phyloP scores from a whole-genome alignment of 2,329 filamentous ascomycete species.

The Fusarium sp. region DNA sequence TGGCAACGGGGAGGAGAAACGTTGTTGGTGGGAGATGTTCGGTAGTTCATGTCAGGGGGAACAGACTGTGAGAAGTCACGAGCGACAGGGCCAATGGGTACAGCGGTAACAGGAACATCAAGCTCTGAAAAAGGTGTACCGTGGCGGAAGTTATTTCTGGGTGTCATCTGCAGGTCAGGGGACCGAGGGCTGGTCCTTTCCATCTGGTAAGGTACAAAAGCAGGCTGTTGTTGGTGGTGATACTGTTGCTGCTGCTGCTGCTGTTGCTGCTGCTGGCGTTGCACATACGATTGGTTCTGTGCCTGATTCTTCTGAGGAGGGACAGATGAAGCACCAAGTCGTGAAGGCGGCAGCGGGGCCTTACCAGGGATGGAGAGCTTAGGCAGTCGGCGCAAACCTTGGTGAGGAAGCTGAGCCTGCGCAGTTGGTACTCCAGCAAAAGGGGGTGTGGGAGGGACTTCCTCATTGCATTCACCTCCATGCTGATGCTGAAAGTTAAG shows the following conservation, averaged over 20 bases:
- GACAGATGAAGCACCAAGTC: conserved; percentile 45
- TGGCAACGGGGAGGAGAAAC: conserved; percentile 58
- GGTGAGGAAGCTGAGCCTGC: conserved; percentile 59
- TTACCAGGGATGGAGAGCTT: conserved; percentile 69
- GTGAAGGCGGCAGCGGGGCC: conserved; percentile 44
- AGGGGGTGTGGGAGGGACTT: conserved; percentile 76
- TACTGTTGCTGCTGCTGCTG: conserved; percentile 13
- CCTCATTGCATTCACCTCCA: conserved; percentile 56
- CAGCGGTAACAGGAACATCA: conserved; percentile 83
- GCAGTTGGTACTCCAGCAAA: conserved; percentile 67
- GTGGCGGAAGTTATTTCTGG: conserved; percentile 73
- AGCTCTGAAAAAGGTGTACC: conserved; percentile 92
- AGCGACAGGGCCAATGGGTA: conserved; percentile 76
- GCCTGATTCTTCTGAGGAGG: conserved; percentile 44
- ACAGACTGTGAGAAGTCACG: conserved; percentile 90
- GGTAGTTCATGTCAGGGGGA: conserved; percentile 91
- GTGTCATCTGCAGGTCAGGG: conserved; percentile 66
- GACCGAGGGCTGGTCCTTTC: conserved; percentile 62
- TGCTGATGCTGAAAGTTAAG: conserved; percentile 79
- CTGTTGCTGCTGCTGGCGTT: conserved; percentile 21
- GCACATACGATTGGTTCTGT: conserved; percentile 40
- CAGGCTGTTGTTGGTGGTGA: conserved; percentile 24
- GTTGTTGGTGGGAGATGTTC: conserved; percentile 54
- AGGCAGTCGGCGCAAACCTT: conserved; percentile 68
- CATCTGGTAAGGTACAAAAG: conserved; percentile 64